Evolutionary conservation across 805 yeast species (phyloP), one percentile per base, ranked within the genome.

Genomic region (Candida insectalens): DNA sequence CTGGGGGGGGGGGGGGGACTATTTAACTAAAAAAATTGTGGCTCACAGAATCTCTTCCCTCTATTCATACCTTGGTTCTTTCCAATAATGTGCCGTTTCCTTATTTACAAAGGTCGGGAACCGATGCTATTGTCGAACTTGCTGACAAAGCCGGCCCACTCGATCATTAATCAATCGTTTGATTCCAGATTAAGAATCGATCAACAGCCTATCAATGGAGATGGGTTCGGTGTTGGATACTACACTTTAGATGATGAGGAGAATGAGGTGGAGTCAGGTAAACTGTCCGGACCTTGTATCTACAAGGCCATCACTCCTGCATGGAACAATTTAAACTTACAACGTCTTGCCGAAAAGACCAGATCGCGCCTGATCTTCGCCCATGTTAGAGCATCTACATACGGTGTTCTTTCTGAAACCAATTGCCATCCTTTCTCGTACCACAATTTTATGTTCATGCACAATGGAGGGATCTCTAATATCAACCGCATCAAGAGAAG

Each of bases 161-260:
- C 96, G 4, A 92, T 92, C 50, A 92, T 92, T 53, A 89, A 89
- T 55, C 98, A 92, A 52, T 83, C 95, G 3, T 92, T 83, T 50
- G 98, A 92, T 53, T 77, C 92, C 27, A 60, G 98, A 32, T 65
- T 92, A 26, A 67, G 98, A 36, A 65, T 92, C 13, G 97, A 92
- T 50, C 78, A 76, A 60, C 63, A 95, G 34, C 97, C 98, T 2
- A 84, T 92, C 45, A 92, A 92, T 54, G 98, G 98, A 27, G 98
- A 92, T 57, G 98, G 98, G 1, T 92, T 92, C 56, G 98, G 98
- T 2, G 89, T 92, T 16, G 97, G 97, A 1, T 92, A 92, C 59
- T 92, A 92, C 51, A 67, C 77, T 3, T 47, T 62, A n/a, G 81
- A 73, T 29, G 77, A 73, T 31, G 57, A 55, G 8, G 37, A 28